Evolutionary conservation across 768 basidiomycete genomes (phyloP).

Genomic region (Serendipita indica): DNA sequence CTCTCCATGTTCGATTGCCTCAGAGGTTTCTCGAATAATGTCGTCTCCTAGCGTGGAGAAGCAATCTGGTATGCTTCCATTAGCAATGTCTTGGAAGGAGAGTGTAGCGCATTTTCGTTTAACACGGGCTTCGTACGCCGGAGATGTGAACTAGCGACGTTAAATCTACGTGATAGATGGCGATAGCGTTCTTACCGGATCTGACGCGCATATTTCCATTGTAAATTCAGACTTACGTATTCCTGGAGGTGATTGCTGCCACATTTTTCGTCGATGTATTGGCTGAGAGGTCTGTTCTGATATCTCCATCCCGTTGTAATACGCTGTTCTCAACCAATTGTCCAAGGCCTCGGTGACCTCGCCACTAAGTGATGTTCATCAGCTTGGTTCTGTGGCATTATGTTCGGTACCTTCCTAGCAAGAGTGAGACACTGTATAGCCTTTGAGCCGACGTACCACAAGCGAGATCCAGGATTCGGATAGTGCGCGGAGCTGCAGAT

Average conservation of each 20-base stretch:
- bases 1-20: neutral
- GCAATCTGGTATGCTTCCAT: conserved; percentile 34
- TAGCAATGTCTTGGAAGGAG: conserved; percentile 48
- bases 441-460: conserved; percentile 24
- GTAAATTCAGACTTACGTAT: conserved; percentile 22
- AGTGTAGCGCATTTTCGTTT: conserved; percentile 39
- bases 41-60: neutral
- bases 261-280: conserved; percentile 20
- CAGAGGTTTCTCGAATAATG: neutral
- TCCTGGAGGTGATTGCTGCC: conserved; percentile 24
- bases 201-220: conserved; percentile 28
- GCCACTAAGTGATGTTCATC: conserved; percentile 28
- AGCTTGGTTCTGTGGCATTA: neutral
- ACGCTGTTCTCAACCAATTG: conserved; percentile 43
- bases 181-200: conserved; percentile 31
- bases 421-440: neutral
- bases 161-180: neutral
- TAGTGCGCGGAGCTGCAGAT: conserved; percentile 11
- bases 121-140: conserved; percentile 43
- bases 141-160: conserved; percentile 38
- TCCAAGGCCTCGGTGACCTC: conserved; percentile 45
- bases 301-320: conserved; percentile 15
- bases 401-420: neutral
- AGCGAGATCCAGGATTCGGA: conserved; percentile 46
- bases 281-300: conserved; percentile 15